Base-by-base conservation (phyloP, 2,329 filamentous ascomycete genomes). In the Cladobotryum protrusum region DNA sequence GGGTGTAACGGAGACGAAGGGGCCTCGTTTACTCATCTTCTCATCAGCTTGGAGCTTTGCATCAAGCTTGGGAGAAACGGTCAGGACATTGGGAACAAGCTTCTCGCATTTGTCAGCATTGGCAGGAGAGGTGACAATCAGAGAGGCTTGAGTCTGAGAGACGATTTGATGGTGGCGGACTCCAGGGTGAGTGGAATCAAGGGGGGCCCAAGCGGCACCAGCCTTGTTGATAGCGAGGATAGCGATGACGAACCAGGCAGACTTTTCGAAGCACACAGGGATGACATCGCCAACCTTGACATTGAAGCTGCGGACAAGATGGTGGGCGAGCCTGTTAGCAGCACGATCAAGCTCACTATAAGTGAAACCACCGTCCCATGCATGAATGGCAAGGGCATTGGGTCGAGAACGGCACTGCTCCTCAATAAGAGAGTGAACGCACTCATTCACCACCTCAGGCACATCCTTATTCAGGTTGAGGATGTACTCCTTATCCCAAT, bases 171-270 rank as follows among this genome's bases (percentile, higher is more conserved):
- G 49, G 8, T 48, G 39, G 13, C 50, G 47, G 4, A 29, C 36
- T 13, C 19, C 33, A 5, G 50, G 50, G 18, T 52, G 50, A 4
- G 35, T 15, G 5, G 47, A 36, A 45, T 49, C 50, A 6, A 52
- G 33, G n/a, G 47, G 50, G 18, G 45, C 34, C 20, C 34, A 49
- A 14, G 43, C 42, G 37, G 47, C 46, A 15, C 50, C 50, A 24
- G 42, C 47, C 36, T 52, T 49, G 14, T 45, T 9, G 14, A 52
- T 49, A 29, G 46, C 50, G 12, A 52, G 6, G 29, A 52, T 52
- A 1, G 43, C 50, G 3, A 52, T 13, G 4, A 39, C 14, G 3
- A 41, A 14, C 50, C 50, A 52, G 2, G 39, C 33, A 12, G 50
- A 49, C 17, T 52, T 52, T 11, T 49, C 47, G 24, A 52, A 35